Evolutionary conservation across 257 asterid genomes (phyloP).

Genomic region (Avicennia marina): DNA sequence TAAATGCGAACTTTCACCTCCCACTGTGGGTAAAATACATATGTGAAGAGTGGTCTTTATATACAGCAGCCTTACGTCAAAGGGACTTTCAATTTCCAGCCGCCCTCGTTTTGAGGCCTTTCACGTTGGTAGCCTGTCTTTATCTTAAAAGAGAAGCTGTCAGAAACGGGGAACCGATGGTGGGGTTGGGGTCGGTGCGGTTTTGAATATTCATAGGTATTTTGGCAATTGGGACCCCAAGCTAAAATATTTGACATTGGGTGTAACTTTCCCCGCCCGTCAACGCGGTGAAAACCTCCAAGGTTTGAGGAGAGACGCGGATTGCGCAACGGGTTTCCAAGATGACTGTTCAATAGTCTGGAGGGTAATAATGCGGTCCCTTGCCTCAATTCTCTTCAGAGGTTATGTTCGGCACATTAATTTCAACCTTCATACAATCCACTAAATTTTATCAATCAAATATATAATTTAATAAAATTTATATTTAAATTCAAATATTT

Average conservation of each 20-base stretch:
- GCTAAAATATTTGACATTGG: background rate
- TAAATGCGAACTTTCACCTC: background rate
- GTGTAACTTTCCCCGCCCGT: background rate
- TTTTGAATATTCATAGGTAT: no score
- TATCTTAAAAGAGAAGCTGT: background rate
- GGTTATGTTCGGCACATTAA: no score
- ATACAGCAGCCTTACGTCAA: background rate
- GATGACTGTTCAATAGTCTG: background rate
- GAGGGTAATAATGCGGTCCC: background rate
- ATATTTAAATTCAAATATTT: no score
- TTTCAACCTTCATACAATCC: no score
- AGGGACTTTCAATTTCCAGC: background rate
- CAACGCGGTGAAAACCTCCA: background rate
- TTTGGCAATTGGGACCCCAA: no score
- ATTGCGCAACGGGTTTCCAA: conserved; percentile 1
- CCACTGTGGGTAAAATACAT: background rate
- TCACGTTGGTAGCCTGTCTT: background rate
- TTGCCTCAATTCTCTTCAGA: no score
- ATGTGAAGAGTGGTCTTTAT: background rate
- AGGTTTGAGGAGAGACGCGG: background rate
- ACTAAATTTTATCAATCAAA: no score
- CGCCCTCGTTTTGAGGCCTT: background rate
- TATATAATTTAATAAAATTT: no score
- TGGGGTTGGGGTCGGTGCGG: background rate
- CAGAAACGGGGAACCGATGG: background rate